Evolutionary conservation across 805 yeast genomes (phyloP), one percentile per base, ranked within the genome.

Genomic region (Schwanniomyces sp.): DNA sequence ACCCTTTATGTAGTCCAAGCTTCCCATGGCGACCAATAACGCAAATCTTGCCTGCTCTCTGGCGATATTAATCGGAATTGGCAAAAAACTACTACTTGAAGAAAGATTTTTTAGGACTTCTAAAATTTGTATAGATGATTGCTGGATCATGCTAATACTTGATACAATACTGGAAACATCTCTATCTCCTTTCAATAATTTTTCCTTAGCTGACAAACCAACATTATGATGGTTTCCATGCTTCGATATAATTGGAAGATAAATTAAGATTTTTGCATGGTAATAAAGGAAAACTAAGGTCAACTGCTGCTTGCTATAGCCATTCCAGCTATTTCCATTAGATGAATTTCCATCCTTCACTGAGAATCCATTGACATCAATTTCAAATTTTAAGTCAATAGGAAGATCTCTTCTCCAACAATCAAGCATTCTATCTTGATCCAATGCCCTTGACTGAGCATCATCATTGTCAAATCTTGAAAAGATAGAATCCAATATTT

Each of bases 331-430:
- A 38, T 51, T 50, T 11, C 45, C 40, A 12, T 40, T 50, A 26
- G 50, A 49, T 10, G 50, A 37, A 9, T 56, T 54, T 21, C 63
- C 63, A 36, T 65, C 59, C 41, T 59, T 66, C 45, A 70, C 62
- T 12, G 78, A 62, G 24, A 75, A 67, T 1, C 87, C 86, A 56
- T 79, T 80, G 14, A 76, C 77, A 51, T 84, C 88, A 27, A 85
- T 66, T 34, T 85, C 86, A 54, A 89, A 87, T 47, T 74, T 76
- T 49, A 88, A 68, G 34, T 76, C 75, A 0, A 64, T 34, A 1
- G 95, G 89, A 36, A 91, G 69, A 36, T 85, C 87, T 17, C 84
- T 69, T 55, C 88, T 74, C 97, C 97, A 91, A 42, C 79, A 70
- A 54, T 90, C 96, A 41, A 91, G 70, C 56, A 84, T 78, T 54